Conservation (phyloP, 805 yeast genomes). For the Kodamaea leandrae region DNA sequence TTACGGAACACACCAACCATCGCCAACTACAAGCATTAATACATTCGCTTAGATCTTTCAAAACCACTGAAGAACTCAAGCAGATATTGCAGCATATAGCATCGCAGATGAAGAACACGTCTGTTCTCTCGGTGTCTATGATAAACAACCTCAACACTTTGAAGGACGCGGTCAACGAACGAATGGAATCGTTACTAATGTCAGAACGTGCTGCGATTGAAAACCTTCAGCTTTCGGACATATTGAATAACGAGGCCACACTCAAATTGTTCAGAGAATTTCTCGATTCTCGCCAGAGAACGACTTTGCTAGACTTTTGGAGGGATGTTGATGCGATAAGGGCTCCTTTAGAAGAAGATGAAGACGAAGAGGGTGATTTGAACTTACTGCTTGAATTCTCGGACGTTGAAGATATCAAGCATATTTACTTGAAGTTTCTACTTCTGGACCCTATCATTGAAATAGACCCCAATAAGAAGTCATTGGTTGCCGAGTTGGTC, state of each 20-base stretch:
- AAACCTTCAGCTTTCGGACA: conserved; percentile 36
- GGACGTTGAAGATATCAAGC: conserved; percentile 51
- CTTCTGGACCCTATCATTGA: neutral
- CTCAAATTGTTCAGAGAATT: conserved; percentile 27
- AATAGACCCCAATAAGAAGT: conserved; percentile 8
- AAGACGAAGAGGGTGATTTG: conserved; percentile 30
- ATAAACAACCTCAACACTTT: conserved; percentile 10
- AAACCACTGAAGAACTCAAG: conserved; percentile 9
- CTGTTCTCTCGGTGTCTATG: conserved; percentile 6
- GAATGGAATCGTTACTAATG: neutral
- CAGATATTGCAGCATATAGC: conserved; percentile 9
- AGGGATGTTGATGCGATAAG: conserved; percentile 61
- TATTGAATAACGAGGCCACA: conserved; percentile 48
- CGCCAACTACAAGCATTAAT: conserved; percentile 2
- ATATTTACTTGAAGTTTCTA: conserved; percentile 42
- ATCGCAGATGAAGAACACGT: conserved; percentile 9
- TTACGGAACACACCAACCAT: conserved; percentile 11
- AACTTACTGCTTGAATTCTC: conserved; percentile 41
- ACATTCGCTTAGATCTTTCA: conserved; percentile 2
- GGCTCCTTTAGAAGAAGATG: conserved; percentile 66
- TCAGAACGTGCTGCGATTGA: conserved; percentile 7
- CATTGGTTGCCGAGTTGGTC: conserved; percentile 8
- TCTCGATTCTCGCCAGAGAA: conserved; percentile 15
- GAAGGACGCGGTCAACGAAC: conserved; percentile 3
- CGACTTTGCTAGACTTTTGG: conserved; percentile 59